Percentiles rank a stretch among this genome's conserved stretches.
Evolutionary conservation across 108 stramenopile genomes (phyloP).

Genomic region (Skeletonema costatum): DNA sequence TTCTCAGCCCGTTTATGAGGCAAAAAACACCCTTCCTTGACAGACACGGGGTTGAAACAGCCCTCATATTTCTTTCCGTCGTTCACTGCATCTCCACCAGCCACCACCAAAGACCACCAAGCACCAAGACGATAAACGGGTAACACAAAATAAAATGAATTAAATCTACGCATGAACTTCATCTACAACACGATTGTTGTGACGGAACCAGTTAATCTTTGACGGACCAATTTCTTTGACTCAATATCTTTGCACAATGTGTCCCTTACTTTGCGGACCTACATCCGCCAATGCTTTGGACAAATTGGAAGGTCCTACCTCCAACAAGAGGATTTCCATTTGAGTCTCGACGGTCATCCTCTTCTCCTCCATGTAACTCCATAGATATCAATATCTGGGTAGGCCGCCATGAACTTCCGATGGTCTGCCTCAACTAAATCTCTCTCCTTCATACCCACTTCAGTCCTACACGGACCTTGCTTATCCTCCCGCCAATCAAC

Average conservation of each 20-base stretch:
- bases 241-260: background rate
- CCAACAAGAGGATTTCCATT: no score
- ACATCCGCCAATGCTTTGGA: background rate
- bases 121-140: no score
- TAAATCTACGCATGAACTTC: no score
- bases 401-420: constrained; percentile 1
- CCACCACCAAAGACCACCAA: no score
- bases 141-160: no score
- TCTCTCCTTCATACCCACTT: background rate
- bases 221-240: background rate
- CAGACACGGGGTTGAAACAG: no score
- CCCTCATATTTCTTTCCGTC: no score
- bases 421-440: background rate
- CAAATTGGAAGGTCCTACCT: background rate
- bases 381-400: background rate
- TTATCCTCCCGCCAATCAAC: no score
- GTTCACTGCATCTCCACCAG: no score
- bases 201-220: constrained; percentile 8
- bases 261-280: background rate
- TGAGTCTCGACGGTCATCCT: background rate
- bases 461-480: no score
- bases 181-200: background rate
- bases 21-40: no score
- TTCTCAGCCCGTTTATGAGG: no score
- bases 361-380: constrained; percentile 9